Evolutionary conservation across 441 rosid species (phyloP), one percentile per base, ranked within the genome.

Genomic region (Daphne laureola): DNA sequence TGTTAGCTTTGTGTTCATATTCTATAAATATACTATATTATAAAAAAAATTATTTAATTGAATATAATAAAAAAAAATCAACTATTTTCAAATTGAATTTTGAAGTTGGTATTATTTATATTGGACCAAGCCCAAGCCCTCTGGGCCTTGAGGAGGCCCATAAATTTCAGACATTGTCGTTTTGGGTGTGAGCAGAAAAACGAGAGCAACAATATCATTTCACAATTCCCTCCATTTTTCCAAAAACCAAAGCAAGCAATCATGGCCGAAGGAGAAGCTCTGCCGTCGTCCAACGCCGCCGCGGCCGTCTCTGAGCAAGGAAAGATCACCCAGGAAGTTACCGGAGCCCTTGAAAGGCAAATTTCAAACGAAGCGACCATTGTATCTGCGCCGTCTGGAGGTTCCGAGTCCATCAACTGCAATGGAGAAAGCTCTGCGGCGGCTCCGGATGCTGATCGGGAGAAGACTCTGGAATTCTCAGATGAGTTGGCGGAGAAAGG

Each of bases 401-500:
- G 73, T 47, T 60, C 81, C 4, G 87, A 81, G 48, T 86, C 95
- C 35, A 73, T 76, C 67, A 72, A 74, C 23, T 66, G 54, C 53
- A 69, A 64, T 40, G 86, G 70, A 1, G 90, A 77, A 61, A 67
- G 81, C 44, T 62, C 79, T 53, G 79, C 73, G 43, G 51, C 59
- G 0, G 58, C 61, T 49, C 60, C 79, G 42, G 79, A 67, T 14
- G 79, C 51, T 8, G 87, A 75, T 8, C 62, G 48, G 12, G 81
- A 73, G 66, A 73, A 72, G 64, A 76, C 82, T 14, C 68, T 86
- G 40, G 90, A 83, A 73, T 57, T 75, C 43, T 81, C 90, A 0
- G 77, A 68, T 0, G 89, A 81, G 61, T 63, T 93, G 60, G 61
- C 76, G 48, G 87, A 78, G 77, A 75, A 58, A 66, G 96, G 95